Evolutionary conservation across 1,139 yeast species (phyloP), one percentile per base, ranked within the genome.

Genomic region (Hansenula lynferdii): DNA sequence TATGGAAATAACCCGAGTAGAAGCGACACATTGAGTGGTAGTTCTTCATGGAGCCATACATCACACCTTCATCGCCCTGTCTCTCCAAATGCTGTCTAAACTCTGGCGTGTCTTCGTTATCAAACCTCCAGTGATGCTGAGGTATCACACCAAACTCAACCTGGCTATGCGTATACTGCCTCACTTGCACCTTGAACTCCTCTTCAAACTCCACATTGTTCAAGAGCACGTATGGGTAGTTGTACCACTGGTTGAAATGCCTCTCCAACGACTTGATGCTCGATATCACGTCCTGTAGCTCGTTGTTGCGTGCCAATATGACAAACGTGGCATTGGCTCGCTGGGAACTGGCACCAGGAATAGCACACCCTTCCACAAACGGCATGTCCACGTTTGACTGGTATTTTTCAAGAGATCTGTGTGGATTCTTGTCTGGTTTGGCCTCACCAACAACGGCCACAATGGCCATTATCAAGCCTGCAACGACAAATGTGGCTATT

Each of bases 181-280:
- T 37, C 1, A 85, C 78, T 1, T 67, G 62, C 1, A 50, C 49
- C 50, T 75, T 76, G 58, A 90, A 89, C 23, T 77, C 75, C 1
- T 74, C 73, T 12, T 71, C 68, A 52, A 89, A 89, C 15, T 78
- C 80, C 43, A 77, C 85, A 57, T 90, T 86, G 57, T 89, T 90
- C 29, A 90, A 60, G 50, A 90, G 85, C 2, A 85, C 81, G 80
- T 94, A 90, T 0, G 96, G 96, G 57, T 90, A 90, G 48, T 82
- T 73, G 58, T 71, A 90, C 92, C 95, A 86, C 48, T 87, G 86
- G 57, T 90, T 90, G 63, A 87, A 90, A 53, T 85, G 94, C 22
- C 86, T 68, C 57, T 90, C 97, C 35, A 90, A 59, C 4, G 89
- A 78, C 16, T 68, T 62, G 71, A 89, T 78, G 4, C 92, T 80